Evolutionary conservation across 2,329 filamentous ascomycete genomes (phyloP), one percentile per base, ranked within the genome.

Genomic region (Clonostachys rhizophaga): DNA sequence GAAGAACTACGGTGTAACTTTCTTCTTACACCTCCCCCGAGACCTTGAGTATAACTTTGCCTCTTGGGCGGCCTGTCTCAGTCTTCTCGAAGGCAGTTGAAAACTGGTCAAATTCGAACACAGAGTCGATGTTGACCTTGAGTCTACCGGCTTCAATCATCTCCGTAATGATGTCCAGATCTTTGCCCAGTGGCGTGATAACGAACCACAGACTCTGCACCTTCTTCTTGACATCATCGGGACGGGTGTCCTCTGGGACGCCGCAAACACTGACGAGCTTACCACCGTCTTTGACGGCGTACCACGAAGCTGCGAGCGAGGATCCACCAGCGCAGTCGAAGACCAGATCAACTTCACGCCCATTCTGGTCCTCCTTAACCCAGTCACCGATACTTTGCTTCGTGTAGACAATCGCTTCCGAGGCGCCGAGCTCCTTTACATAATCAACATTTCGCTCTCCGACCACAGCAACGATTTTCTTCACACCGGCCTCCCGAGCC

Each of bases 11-110:
- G 9, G 9, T 10, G 5, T 8, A 30, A 10, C 3, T 30, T 30
- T 10, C 24, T 30, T 39, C 36, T n/a, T 11, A 18, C 36, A n/a
- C 17, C 36, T 39, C 14, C 40, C 20, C 43, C n/a, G 43, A 37
- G 5, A 69, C 55, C 45, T 60, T 63, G 39, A 72, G 63, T n/a
- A 70, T 52, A 16, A 71, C 60, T 50, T 71, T 71, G 1, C 68
- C 68, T 43, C 58, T 67, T 7, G 65, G 54, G 42, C 58, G 63
- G 3, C 66, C 57, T 14, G 54, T 53, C 35, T 67, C 60, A 10
- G 69, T 55, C 51, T 55, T 64, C 12, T 63, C 63, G 52, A 69
- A 71, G 0, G 67, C 68, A 46, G 61, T 57, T 35, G 64, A 48
- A 44, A 61, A 70, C 6, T 71, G 55, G 6, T 63, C 65, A 53